These are phyloP conservation scores for Farysia itapuensis DNA, from an alignment of 1,284 basidiomycete genomes.

Conservation along the genomic window DNA sequence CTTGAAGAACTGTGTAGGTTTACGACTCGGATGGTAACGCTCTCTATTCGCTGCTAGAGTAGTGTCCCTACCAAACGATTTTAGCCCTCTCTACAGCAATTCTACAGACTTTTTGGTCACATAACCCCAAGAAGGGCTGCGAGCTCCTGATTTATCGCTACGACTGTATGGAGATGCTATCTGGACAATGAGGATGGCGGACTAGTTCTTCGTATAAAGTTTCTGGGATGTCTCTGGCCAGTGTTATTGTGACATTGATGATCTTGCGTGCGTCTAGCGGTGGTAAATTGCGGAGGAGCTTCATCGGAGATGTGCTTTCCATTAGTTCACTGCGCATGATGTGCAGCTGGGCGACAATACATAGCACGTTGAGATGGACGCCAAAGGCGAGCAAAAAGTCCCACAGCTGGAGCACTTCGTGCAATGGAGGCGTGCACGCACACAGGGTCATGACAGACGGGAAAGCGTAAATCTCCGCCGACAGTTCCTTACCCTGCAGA, in stretches of 20 bases:
- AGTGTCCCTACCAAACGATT: too few species aligned
- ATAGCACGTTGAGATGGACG: slow-evolving; percentile 90
- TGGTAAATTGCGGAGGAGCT: slow-evolving; percentile 88
- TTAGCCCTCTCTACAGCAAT: too few species aligned
- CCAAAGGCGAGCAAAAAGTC: slow-evolving; percentile 96
- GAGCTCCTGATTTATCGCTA: too few species aligned
- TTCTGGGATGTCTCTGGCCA: slow-evolving; percentile 83
- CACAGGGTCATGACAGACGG: slow-evolving; percentile 92
- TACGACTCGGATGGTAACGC: too few species aligned
- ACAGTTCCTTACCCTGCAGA: slow-evolving; percentile 85
- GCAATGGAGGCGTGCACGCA: slow-evolving; percentile 91
- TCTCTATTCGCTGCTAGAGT: too few species aligned
- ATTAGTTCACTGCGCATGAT: slow-evolving; percentile 87
- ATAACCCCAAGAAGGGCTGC: too few species aligned
- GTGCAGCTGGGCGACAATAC: slow-evolving; percentile 89
- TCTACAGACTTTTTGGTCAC: too few species aligned
- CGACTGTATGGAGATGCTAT: slow-evolving; percentile 21
- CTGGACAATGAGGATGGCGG: slow-evolving; percentile 35
- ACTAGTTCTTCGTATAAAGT: slow-evolving; percentile 59
- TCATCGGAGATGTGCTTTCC: slow-evolving; percentile 85
- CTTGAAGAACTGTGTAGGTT: too few species aligned
- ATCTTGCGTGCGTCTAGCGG: slow-evolving; percentile 82
- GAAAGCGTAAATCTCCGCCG: slow-evolving; percentile 96
- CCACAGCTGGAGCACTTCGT: slow-evolving; percentile 91
- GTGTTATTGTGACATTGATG: slow-evolving; percentile 86